Percentiles rank a stretch among this genome's conserved stretches.
Evolutionary conservation across 257 asterid genomes (phyloP).

Genomic region (Oldenlandia corymbosa): DNA sequence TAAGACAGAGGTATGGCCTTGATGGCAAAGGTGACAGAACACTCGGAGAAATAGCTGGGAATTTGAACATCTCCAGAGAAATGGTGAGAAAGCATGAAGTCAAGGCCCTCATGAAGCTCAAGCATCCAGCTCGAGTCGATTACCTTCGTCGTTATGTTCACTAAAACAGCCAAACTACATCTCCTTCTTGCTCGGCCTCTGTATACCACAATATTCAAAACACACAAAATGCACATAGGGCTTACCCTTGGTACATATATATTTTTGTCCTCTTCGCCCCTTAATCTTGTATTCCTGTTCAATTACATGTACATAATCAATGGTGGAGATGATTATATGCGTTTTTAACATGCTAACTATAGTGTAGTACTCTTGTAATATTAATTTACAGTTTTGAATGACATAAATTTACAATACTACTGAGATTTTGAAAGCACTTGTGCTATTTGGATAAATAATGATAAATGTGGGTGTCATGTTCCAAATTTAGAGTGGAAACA

Average conservation of each 20-base stretch:
- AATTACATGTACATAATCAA: too few species aligned
- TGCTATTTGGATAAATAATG: too few species aligned
- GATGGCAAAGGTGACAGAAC: slow-evolving; percentile 92
- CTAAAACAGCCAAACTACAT: slow-evolving; percentile 21
- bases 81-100: slow-evolving; percentile 93
- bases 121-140: slow-evolving; percentile 84
- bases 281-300: too few species aligned
- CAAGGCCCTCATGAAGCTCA: slow-evolving; percentile 96
- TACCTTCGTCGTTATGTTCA: slow-evolving; percentile 65
- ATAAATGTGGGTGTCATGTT: too few species aligned
- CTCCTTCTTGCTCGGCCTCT: background rate
- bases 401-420: too few species aligned
- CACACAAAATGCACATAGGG: slow-evolving; percentile 10
- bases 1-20: slow-evolving; percentile 91
- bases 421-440: too few species aligned
- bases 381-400: too few species aligned
- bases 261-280: background rate
- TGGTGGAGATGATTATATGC: too few species aligned
- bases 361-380: too few species aligned
- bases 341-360: too few species aligned
- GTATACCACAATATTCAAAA: slow-evolving; percentile 11
- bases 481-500: too few species aligned
- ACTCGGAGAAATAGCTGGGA: slow-evolving; percentile 92
- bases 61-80: slow-evolving; percentile 83
- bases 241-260: background rate